Percentiles rank a stretch among this genome's conserved stretches.
These are phyloP conservation scores for Salix exigua DNA, from an alignment of 345 rosid genomes.

Conservation along the genomic window DNA sequence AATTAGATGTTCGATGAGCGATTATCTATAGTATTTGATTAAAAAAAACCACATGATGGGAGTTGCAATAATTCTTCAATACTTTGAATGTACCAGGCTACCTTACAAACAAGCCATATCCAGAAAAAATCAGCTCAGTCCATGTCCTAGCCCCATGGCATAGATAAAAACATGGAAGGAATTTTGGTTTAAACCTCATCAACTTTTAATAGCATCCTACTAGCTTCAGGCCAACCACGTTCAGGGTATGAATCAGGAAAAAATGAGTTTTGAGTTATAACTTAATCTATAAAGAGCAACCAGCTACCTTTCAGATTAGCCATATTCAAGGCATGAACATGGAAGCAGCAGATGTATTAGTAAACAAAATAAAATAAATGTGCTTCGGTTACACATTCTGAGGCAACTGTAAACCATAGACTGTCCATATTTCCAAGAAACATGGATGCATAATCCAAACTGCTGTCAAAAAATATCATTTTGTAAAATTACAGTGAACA, in stretches of 20 bases:
- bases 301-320: no score
- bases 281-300: no score
- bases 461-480: neutral
- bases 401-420: neutral
- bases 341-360: no score
- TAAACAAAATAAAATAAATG: no score
- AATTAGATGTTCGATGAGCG: neutral
- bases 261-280: no score
- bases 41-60: neutral
- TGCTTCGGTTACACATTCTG: neutral
- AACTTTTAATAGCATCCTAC: neutral
- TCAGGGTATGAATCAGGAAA: no score
- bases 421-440: neutral
- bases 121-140: neutral
- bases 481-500: neutral
- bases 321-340: no score
- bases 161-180: neutral
- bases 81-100: neutral
- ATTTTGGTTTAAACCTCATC: neutral
- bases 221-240: neutral
- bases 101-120: neutral
- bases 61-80: neutral
- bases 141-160: neutral
- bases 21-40: neutral
- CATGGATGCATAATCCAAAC: neutral